These are phyloP conservation scores for Phylloporus sp. DNA, from an alignment of 1,284 basidiomycete species.

Conservation along the genomic window DNA sequence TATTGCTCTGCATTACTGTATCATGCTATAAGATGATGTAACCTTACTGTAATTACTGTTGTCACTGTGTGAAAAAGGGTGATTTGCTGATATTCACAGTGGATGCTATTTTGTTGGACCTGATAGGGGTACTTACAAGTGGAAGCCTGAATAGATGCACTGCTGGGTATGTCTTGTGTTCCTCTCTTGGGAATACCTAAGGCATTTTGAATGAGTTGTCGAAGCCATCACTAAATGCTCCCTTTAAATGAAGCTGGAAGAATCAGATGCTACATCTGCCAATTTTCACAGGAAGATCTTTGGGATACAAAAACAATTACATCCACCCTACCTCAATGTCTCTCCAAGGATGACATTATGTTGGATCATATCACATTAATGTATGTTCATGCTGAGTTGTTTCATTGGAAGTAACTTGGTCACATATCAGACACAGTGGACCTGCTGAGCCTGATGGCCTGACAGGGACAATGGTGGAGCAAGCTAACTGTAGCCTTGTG, in stretches of 20 bases:
- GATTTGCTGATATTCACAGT: too few relatives aligned
- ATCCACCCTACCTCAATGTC: slow-evolving; percentile 28
- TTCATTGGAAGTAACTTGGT: slow-evolving; percentile 28
- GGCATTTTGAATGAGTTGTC: too few relatives aligned
- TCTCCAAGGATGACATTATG: slow-evolving; percentile 22
- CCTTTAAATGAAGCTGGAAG: slow-evolving; percentile 27
- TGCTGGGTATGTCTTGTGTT: slow-evolving; percentile 26
- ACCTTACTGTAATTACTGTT: too few relatives aligned
- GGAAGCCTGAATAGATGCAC: slow-evolving; percentile 30
- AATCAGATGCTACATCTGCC: slow-evolving; percentile 17
- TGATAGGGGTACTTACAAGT: slow-evolving; percentile 32
- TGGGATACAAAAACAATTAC: slow-evolving; percentile 25
- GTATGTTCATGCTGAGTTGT: slow-evolving; percentile 28
- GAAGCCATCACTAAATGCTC: too few relatives aligned
- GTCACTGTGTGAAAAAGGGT: too few relatives aligned
- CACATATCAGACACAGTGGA: slow-evolving; percentile 5
- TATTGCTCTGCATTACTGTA: too few relatives aligned
- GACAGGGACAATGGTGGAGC: too few relatives aligned
- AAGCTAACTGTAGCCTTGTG: too few relatives aligned
- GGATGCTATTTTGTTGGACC: slow-evolving; percentile 35
- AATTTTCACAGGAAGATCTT: slow-evolving; percentile 32
- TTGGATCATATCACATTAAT: slow-evolving; percentile 33
- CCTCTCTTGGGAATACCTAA: too few relatives aligned
- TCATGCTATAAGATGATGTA: too few relatives aligned
- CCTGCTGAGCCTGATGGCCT: not conserved